Base-by-base conservation (phyloP, 2,329 filamentous ascomycete species). In the Ascochyta lentis region DNA sequence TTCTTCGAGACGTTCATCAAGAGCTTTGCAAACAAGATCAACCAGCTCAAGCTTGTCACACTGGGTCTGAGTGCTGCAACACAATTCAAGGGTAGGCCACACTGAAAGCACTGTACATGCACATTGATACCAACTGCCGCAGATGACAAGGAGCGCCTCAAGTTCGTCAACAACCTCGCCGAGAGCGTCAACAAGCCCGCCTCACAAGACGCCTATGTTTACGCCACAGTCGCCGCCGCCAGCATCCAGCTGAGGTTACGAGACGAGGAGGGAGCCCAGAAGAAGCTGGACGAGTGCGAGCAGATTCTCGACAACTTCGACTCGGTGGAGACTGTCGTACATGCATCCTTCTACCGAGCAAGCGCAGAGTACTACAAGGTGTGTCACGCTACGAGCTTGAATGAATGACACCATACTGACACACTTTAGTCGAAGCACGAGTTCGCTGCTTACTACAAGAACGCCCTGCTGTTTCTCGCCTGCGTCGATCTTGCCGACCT, bases 11-110 rank as follows among this genome's bases (percentile, higher is more conserved):
- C 87, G 69, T 99, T 99, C 81, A 90, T 99, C 77, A 86, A 94
- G 76, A 95, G 90, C 78, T 99, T 99, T 74, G 92, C 93, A 64
- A 93, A 96, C 76, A 97, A 96, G 84, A 97, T 99, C 83, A 99
- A 98, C 80, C 94, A 98, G 81, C 84, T 99, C 61, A 97, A 97
- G 84, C 89, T 98, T 66, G 95, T 99, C 65, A 89, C 91, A 64
- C 81, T 99, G 65, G 95, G 92, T 15, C 80, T 98, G 74, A 91
- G 90, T 78, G 91, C 95, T 41, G 92, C 92, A 49, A 87, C 89
- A 70, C 89, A 96, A 80, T 96, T 90, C 78, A 84, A 85, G 81
- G 87, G 91, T 94, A 63, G 15, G 54, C 42, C 10, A 9, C 12
- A 26, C 4, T 1, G 7, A 6, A 31, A 13, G 29, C 29, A 15